phyloP scores from a whole-genome alignment of 768 basidiomycete genomes.

The Serpula lacrymans region DNA sequence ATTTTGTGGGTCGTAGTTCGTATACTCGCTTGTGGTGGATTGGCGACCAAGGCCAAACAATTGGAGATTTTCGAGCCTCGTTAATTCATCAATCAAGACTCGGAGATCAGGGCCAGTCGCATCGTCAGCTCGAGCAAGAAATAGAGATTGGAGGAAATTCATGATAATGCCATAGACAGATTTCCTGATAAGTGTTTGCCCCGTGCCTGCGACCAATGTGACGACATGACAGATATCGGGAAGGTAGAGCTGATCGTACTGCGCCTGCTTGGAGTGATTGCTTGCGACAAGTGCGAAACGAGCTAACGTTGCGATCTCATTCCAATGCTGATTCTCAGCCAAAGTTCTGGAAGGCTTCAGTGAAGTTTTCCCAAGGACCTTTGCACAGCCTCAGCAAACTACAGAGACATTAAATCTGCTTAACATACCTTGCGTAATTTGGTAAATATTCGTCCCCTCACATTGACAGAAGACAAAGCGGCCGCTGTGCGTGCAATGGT shows the following conservation, averaged over 20 bases:
- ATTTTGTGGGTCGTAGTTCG: constrained; percentile 47
- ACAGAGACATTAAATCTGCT: neutral
- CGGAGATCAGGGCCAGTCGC: constrained; percentile 56
- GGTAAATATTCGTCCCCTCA: constrained; percentile 74
- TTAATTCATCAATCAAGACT: constrained; percentile 58
- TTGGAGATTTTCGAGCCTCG: constrained; percentile 52
- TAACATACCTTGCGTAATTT: constrained; percentile 70
- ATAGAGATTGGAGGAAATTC: constrained; percentile 78
- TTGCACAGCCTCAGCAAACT: neutral
- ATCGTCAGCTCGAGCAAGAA: constrained; percentile 57
- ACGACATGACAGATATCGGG: constrained; percentile 82
- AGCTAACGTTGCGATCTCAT: constrained; percentile 75
- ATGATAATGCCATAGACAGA: constrained; percentile 79
- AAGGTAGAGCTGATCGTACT: constrained; percentile 72
- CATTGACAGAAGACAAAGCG: constrained; percentile 69
- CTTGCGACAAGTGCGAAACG: constrained; percentile 73
- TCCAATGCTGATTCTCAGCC: constrained; percentile 72
- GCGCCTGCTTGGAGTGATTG: constrained; percentile 59
- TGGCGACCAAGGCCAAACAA: constrained; percentile 72
- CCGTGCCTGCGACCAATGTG: constrained; percentile 72
- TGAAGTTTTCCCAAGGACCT: constrained; percentile 75
- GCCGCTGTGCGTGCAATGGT: constrained; percentile 71
- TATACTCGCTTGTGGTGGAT: constrained; percentile 68
- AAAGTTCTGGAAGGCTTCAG: constrained; percentile 60
- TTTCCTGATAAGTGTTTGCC: constrained; percentile 69